phyloP scores from a whole-genome alignment of 345 rosid species.

The Lumnitzera littorea region DNA sequence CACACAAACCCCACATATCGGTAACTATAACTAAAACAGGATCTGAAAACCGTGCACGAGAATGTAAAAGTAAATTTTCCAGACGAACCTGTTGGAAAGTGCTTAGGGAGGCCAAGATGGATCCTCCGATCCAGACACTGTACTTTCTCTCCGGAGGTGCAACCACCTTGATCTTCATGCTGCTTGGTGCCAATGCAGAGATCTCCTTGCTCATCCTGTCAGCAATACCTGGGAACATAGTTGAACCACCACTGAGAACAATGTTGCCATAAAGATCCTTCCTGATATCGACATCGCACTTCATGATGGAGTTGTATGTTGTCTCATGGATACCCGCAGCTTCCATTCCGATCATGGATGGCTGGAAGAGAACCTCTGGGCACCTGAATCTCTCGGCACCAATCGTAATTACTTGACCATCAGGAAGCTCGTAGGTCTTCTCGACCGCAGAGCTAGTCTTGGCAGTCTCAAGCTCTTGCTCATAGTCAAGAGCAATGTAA shows the following conservation, averaged over 20 bases:
- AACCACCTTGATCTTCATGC: slow-evolving; percentile 95
- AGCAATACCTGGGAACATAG: slow-evolving; percentile 85
- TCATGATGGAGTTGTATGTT: slow-evolving; percentile 89
- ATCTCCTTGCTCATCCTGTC: slow-evolving; percentile 97
- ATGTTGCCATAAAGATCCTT: slow-evolving; percentile 85
- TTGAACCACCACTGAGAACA: slow-evolving; percentile 91
- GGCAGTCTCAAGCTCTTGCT: slow-evolving; percentile 88
- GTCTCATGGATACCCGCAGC: slow-evolving; percentile 89
- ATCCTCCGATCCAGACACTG: slow-evolving; percentile 94
- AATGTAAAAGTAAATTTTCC: neutral
- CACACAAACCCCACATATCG: slow-evolving; percentile 8
- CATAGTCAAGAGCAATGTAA: slow-evolving; percentile 86
- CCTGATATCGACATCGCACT: slow-evolving; percentile 86
- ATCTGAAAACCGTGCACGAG: neutral
- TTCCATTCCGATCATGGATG: slow-evolving; percentile 96
- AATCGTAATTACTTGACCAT: slow-evolving; percentile 87
- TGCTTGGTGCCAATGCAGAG: slow-evolving; percentile 86
- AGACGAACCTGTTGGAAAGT: slow-evolving; percentile 79
- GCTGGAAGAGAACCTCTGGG: slow-evolving; percentile 94
- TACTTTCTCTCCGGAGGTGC: slow-evolving; percentile 92
- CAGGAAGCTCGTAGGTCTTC: slow-evolving; percentile 83
- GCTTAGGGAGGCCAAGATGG: slow-evolving; percentile 89
- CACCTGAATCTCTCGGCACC: slow-evolving; percentile 92
- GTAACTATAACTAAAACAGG: neutral
- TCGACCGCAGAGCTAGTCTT: slow-evolving; percentile 80